Evolutionary conservation across 345 rosid genomes (phyloP).

Genomic region (Erodium maritimum): DNA sequence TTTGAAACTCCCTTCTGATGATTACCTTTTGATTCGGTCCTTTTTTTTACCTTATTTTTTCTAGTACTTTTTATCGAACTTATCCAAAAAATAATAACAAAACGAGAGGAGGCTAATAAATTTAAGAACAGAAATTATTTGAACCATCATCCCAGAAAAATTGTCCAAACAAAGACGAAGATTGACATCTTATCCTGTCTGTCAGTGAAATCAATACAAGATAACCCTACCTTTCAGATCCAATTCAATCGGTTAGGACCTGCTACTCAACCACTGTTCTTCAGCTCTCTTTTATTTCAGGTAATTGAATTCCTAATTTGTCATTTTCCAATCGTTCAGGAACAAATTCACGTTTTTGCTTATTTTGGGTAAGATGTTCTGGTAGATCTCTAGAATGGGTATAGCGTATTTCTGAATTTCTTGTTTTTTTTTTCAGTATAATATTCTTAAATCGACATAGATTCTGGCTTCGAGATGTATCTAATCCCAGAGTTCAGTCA

Average conservation of each 20-base stretch:
- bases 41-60: no score
- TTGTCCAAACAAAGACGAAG: not conserved
- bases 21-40: no score
- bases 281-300: not conserved
- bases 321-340: no score
- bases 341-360: no score
- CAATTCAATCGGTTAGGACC: not conserved
- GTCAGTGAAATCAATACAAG: not conserved
- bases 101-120: no score
- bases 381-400: not conserved
- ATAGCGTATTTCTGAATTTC: not conserved
- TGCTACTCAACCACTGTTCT: not conserved
- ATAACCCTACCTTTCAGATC: conserved; percentile 11
- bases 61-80: no score
- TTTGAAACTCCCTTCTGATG: no score
- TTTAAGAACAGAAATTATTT: no score
- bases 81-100: no score
- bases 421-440: not conserved
- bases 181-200: not conserved
- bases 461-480: not conserved
- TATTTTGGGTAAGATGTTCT: not conserved
- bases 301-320: conserved; percentile 1
- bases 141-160: no score
- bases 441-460: no score
- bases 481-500: not conserved